Evolutionary conservation across 805 yeast species (phyloP).

Genomic region (Schwanniomyces polymorphus): DNA sequence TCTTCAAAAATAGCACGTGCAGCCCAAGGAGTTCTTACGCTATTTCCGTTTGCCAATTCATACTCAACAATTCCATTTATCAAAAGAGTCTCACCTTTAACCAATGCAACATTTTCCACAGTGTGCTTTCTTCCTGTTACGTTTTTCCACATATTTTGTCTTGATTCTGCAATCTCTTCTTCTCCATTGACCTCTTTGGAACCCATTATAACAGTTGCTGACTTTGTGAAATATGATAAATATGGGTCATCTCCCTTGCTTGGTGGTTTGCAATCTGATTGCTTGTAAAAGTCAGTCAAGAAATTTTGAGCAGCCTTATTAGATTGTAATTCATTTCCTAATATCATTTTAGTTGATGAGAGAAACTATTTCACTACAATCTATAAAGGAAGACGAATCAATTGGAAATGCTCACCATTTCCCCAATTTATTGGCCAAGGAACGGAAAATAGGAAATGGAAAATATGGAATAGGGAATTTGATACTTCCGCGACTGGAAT

Average conservation of each 20-base stretch:
- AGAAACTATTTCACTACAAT: too few species aligned
- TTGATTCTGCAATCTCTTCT: conserved; percentile 5
- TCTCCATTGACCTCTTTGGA: conserved; percentile 6
- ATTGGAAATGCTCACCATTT: too few species aligned
- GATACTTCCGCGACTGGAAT: too few species aligned
- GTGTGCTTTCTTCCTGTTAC: conserved; percentile 13
- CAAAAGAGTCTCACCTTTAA: conserved; percentile 2
- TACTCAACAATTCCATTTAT: conserved; percentile 12
- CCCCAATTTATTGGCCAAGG: too few species aligned
- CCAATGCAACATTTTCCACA: conserved; percentile 7
- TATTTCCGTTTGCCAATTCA: conserved; percentile 8
- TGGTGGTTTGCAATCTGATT: conserved; percentile 11
- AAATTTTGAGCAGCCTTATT: background rate
- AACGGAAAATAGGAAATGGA: too few species aligned
- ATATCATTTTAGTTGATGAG: background rate
- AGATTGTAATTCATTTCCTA: background rate
- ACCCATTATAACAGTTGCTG: conserved; percentile 9
- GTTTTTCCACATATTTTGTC: conserved; percentile 11
- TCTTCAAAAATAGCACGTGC: conserved; percentile 6
- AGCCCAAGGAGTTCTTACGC: conserved; percentile 8
- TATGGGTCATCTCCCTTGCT: conserved; percentile 7
- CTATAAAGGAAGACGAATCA: too few species aligned
- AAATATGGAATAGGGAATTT: too few species aligned
- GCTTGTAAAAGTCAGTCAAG: conserved; percentile 6
- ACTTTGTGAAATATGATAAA: conserved; percentile 5